A percentile compares a stretch with the other conserved stretches of the same genome.
phyloP scores from a whole-genome alignment of 2,329 filamentous ascomycete species.

The Aspergillus terreus region DNA sequence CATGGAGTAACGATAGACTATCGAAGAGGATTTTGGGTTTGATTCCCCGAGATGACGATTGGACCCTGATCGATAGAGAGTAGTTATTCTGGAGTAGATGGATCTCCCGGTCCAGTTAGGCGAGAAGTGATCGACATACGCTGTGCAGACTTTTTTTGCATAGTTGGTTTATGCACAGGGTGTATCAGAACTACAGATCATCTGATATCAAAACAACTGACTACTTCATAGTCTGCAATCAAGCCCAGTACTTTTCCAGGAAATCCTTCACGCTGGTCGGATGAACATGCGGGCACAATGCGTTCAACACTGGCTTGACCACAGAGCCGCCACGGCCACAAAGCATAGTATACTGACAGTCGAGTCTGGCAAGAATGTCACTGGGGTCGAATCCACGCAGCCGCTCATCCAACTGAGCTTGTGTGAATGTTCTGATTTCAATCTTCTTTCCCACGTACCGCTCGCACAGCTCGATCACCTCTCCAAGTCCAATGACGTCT shows the following conservation, averaged over 20 bases:
- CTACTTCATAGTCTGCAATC: background rate
- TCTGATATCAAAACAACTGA: too few relatives aligned
- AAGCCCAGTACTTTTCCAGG: constrained; percentile 2
- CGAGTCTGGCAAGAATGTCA: constrained; percentile 5
- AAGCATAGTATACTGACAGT: constrained; percentile 9
- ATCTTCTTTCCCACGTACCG: constrained; percentile 13
- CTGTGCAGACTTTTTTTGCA: too few relatives aligned
- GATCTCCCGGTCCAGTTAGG: too few relatives aligned
- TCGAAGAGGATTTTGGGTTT: too few relatives aligned
- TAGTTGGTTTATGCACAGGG: too few relatives aligned
- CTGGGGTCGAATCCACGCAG: background rate
- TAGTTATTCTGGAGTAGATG: too few relatives aligned
- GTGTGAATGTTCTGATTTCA: constrained; percentile 4
- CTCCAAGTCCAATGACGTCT: constrained; percentile 22
- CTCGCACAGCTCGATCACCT: constrained; percentile 22
- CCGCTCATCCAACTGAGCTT: background rate
- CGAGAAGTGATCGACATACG: too few relatives aligned
- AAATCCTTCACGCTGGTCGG: constrained; percentile 2
- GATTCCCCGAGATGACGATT: too few relatives aligned
- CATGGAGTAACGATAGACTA: too few relatives aligned
- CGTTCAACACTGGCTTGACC: constrained; percentile 1
- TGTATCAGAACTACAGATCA: background rate
- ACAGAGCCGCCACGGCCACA: constrained; percentile 6
- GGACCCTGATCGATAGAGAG: too few relatives aligned
- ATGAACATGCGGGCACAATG: constrained; percentile 2